phyloP scores from a whole-genome alignment of 805 yeast genomes.

The Hanseniaspora nectarophila region DNA sequence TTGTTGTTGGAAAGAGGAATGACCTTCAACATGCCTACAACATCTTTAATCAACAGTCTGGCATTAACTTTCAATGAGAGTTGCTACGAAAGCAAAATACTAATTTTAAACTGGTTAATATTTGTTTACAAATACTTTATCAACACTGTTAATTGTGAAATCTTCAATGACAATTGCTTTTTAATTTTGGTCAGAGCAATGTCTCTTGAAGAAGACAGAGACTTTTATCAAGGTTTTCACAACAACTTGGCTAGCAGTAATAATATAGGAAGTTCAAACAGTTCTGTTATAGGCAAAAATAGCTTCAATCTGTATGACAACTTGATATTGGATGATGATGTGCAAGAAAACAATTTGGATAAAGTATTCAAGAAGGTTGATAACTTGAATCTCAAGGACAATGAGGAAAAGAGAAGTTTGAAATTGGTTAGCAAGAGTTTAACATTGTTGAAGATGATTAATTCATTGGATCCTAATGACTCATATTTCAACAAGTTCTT shows the following conservation, averaged over 20 bases:
- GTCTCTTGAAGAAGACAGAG: conserved; percentile 36
- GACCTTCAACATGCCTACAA: conserved; percentile 10
- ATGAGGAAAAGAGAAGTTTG: background rate
- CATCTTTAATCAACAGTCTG: conserved; percentile 56
- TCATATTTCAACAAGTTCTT: conserved; percentile 65
- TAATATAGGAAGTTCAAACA: background rate
- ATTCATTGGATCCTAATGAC: conserved; percentile 38
- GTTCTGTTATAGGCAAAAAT: background rate
- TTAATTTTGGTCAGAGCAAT: conserved; percentile 65
- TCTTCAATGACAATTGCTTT: conserved; percentile 50
- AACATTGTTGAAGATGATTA: conserved; percentile 23
- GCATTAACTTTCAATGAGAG: conserved; percentile 62
- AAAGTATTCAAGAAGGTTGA: background rate
- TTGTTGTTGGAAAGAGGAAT: conserved; percentile 21
- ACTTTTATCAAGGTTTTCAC: conserved; percentile 19
- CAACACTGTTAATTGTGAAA: conserved; percentile 41
- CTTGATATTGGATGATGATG: background rate
- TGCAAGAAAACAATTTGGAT: background rate
- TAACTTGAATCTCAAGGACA: background rate
- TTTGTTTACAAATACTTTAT: conserved; percentile 59
- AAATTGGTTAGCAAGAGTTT: conserved; percentile 20
- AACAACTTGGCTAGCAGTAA: background rate
- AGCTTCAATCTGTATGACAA: background rate
- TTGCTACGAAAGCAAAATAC: conserved; percentile 68
- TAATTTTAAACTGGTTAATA: conserved; percentile 81